These are phyloP conservation scores for Litchi chinensis DNA, from an alignment of 345 rosid genomes.

Conservation along the genomic window DNA sequence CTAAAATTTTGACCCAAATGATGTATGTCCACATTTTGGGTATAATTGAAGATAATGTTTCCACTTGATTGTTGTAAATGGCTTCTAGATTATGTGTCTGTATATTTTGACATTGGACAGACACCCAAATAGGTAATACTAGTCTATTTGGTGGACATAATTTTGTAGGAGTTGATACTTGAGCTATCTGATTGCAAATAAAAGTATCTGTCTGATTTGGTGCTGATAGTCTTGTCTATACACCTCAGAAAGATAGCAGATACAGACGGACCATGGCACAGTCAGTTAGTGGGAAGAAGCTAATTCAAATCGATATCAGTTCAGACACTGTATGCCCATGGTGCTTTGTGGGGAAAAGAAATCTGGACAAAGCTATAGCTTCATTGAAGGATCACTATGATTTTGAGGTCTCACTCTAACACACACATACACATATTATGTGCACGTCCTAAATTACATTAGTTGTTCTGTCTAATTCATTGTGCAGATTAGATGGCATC, in stretches of 20 bases:
- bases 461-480: conserved; percentile 12
- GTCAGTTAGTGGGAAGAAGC: conserved; percentile 58
- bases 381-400: conserved; percentile 59
- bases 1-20: background rate
- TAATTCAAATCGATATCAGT: conserved; percentile 61
- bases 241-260: conserved; percentile 28
- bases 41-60: background rate
- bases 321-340: conserved; percentile 90
- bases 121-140: too few relatives aligned
- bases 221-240: background rate
- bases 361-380: conserved; percentile 81
- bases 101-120: background rate
- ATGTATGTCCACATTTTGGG: background rate
- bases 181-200: too few relatives aligned
- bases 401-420: conserved; percentile 53
- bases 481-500: conserved; percentile 80
- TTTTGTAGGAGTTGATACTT: too few relatives aligned
- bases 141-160: too few relatives aligned
- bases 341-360: conserved; percentile 83
- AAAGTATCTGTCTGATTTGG: too few relatives aligned
- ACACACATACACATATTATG: background rate
- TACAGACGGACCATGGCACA: conserved; percentile 50
- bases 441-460: background rate
- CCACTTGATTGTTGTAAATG: background rate
- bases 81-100: background rate